Percentiles rank a stretch among this genome's conserved stretches.
phyloP scores from a whole-genome alignment of 2,329 filamentous ascomycete species.

The Tetracladium maxilliforme region DNA sequence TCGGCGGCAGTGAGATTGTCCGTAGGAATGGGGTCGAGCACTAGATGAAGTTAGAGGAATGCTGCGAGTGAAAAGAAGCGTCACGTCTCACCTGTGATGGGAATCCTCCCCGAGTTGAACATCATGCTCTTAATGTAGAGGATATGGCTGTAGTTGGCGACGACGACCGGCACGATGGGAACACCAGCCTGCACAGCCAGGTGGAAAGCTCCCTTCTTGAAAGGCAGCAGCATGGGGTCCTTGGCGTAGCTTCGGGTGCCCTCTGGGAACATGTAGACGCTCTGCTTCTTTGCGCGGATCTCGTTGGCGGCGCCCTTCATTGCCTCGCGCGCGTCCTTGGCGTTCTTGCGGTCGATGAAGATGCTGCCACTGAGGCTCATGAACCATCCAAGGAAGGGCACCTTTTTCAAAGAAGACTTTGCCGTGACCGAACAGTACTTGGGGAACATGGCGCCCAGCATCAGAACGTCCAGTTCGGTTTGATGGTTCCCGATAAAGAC shows the following conservation, averaged over 20 bases:
- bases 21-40: conserved; percentile 70
- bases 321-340: conserved; percentile 65
- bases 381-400: conserved; percentile 89
- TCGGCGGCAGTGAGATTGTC: conserved; percentile 58
- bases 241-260: conserved; percentile 83
- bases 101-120: conserved; percentile 57
- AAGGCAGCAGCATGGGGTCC: conserved; percentile 72
- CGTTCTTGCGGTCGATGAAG: conserved; percentile 88
- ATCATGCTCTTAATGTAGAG: conserved; percentile 47
- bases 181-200: conserved; percentile 88
- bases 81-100: conserved; percentile 51
- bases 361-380: conserved; percentile 78
- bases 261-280: conserved; percentile 80
- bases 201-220: conserved; percentile 98
- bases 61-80: conserved; percentile 5
- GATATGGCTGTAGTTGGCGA: conserved; percentile 66
- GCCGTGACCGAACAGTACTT: conserved; percentile 86
- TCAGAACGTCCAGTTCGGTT: conserved; percentile 85
- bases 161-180: conserved; percentile 75
- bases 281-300: conserved; percentile 60
- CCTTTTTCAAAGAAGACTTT: conserved; percentile 66
- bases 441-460: conserved; percentile 82
- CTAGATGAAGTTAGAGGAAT: conserved; percentile 21
- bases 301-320: conserved; percentile 72
- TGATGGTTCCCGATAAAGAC: conserved; percentile 95